phyloP scores from a whole-genome alignment of 768 basidiomycete species.

The Suillus hirtellus region DNA sequence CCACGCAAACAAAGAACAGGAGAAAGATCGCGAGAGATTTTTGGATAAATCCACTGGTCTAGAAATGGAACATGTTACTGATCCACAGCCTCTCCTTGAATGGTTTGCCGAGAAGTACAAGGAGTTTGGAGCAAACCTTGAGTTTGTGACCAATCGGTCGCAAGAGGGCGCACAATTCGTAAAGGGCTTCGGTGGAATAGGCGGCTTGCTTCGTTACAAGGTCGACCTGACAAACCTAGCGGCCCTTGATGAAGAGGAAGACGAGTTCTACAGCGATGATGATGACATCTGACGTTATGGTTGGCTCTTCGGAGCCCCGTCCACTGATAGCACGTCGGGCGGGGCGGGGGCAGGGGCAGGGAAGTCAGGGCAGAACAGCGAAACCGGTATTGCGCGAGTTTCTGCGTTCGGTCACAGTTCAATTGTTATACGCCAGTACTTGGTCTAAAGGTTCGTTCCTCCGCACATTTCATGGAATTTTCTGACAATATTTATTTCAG shows the following conservation, averaged over 20 bases:
- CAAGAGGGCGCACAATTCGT: slow-evolving; percentile 99
- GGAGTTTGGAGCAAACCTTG: slow-evolving; percentile 93
- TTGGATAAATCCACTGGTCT: slow-evolving; percentile 89
- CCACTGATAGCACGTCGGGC: slow-evolving; percentile 64
- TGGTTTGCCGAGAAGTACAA: slow-evolving; percentile 99
- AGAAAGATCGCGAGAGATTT: slow-evolving; percentile 94
- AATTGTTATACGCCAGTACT: neutral
- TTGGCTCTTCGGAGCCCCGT: slow-evolving; percentile 83
- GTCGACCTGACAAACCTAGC: slow-evolving; percentile 89
- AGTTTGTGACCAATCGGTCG: slow-evolving; percentile 94
- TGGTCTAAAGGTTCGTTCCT: slow-evolving; percentile 2
- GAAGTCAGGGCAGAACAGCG: slow-evolving; percentile 6
- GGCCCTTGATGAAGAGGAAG: slow-evolving; percentile 72
- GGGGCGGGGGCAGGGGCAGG: slow-evolving; percentile 48
- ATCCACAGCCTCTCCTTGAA: slow-evolving; percentile 88
- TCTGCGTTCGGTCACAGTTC: neutral
- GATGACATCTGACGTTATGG: slow-evolving; percentile 85
- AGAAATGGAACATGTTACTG: slow-evolving; percentile 90
- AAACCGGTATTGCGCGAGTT: neutral
- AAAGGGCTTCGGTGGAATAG: slow-evolving; percentile 98
- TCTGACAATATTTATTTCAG: neutral
- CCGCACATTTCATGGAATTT: no score
- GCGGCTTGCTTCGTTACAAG: slow-evolving; percentile 94
- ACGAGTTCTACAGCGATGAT: slow-evolving; percentile 79
- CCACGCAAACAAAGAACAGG: slow-evolving; percentile 77